A percentile compares a stretch with the other conserved stretches of the same genome.
Conservation (phyloP, 2,329 filamentous ascomycete species). For the Ascochyta pisi region DNA sequence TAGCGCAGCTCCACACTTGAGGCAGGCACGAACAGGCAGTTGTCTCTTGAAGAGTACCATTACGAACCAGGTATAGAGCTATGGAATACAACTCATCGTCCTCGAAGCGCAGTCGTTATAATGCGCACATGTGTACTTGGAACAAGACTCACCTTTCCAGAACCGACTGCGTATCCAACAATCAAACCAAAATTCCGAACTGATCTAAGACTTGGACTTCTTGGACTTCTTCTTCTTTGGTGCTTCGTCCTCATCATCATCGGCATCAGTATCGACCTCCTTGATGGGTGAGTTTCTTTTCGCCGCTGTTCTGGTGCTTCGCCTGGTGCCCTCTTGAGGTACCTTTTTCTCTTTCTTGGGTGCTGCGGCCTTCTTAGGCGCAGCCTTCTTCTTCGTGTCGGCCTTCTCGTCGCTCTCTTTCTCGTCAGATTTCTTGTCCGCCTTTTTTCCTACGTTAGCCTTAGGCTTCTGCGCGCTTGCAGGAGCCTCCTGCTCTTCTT, state of each 20-base stretch:
- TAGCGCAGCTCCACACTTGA: constrained; percentile 1
- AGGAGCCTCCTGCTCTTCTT: constrained; percentile 23
- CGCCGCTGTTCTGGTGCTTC: constrained; percentile 24
- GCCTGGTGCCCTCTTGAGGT: constrained; percentile 30
- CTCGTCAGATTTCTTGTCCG: constrained; percentile 15
- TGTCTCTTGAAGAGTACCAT: neutral
- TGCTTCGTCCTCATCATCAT: constrained; percentile 21
- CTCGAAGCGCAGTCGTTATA: neutral
- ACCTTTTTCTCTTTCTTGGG: constrained; percentile 27
- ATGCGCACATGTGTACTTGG: neutral
- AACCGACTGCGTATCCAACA: neutral
- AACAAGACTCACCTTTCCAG: neutral
- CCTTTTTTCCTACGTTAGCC: constrained; percentile 30
- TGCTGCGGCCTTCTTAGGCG: constrained; percentile 25
- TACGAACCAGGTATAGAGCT: constrained; percentile 1
- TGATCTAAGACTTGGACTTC: constrained; percentile 16
- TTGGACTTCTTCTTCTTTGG: constrained; percentile 32
- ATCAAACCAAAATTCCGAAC: neutral
- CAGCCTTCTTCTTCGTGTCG: constrained; percentile 27
- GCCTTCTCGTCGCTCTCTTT: constrained; percentile 28
- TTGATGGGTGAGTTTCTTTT: constrained; percentile 28
- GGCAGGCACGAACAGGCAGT: neutral
- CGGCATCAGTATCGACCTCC: constrained; percentile 25
- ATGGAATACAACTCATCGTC: neutral
- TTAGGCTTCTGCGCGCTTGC: constrained; percentile 32